These are phyloP conservation scores for Dendrocalamus latiflorus DNA, from an alignment of 202 grass and related monocot species.

Conservation along the genomic window DNA sequence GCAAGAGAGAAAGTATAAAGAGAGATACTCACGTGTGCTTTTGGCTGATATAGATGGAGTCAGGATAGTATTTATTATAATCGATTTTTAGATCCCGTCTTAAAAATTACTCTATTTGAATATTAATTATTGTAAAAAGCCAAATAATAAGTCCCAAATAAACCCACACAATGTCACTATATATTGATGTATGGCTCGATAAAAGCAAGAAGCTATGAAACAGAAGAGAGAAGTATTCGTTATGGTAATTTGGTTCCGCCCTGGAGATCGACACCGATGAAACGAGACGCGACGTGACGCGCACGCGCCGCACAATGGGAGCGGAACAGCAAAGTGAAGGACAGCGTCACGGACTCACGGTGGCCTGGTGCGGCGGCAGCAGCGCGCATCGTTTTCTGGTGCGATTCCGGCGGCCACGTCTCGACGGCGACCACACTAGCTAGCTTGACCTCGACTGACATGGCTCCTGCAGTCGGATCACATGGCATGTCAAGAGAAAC, in stretches of 20 bases:
- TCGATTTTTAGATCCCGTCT: too few species aligned
- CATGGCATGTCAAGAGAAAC: background rate
- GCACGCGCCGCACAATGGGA: background rate
- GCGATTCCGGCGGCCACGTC: conserved; percentile 22
- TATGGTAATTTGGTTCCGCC: background rate
- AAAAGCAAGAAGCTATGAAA: background rate
- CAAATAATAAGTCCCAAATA: too few species aligned
- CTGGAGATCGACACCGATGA: background rate
- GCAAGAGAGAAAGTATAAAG: too few species aligned
- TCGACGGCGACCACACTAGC: background rate
- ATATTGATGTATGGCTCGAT: background rate
- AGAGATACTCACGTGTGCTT: accelerated
- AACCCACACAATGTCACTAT: too few species aligned
- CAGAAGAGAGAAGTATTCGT: background rate
- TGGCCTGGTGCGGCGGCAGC: background rate
- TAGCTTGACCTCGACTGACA: background rate
- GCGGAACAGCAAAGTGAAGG: background rate
- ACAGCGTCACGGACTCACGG: background rate
- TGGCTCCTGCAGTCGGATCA: background rate
- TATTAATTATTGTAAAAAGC: background rate
- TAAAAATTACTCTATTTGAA: too few species aligned
- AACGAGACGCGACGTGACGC: background rate
- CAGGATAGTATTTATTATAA: too few species aligned
- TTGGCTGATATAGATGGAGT: too few species aligned
- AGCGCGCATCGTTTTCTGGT: background rate